Base-by-base conservation (phyloP, 2,329 filamentous ascomycete species). In the Chrysoporthe puriensis region DNA sequence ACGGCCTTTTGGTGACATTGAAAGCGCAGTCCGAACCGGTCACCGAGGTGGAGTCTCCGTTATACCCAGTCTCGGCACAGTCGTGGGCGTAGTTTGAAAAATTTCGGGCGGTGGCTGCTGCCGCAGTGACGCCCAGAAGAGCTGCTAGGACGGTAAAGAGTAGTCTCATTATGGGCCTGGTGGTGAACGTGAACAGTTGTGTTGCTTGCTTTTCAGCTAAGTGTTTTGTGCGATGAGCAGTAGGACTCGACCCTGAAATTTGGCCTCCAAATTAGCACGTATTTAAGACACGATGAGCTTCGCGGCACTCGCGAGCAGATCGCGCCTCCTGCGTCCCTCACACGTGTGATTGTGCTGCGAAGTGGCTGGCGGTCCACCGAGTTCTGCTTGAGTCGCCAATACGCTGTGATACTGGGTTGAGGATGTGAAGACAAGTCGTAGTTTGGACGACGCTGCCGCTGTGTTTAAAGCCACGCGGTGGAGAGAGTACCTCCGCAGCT, bases 61-160 rank as follows among this genome's bases (percentile, higher is more conserved):
- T 67, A 52, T 62, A 69, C 2, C 34, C 61, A n/a, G 34, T 61
- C 21, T 43, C 43, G 13, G n/a, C 21, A 43, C 67, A 69, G 46
- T 64, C 64, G 9, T 65, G 61, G 18, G 50, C 57, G 34, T 61
- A 69, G 36, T 59, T 59, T n/a, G 67, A 67, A 21, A 69, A 67
- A 1, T 40, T 21, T 32, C 52, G 64, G n/a, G 56, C 44, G 48
- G 42, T 32, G n/a, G 18, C 1, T 56, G 21, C 3, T 56, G 18
- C 18, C 21, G 56, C n/a, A 16, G 34, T 42, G 56, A 1, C 21
- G 61, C 36, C 34, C 16, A 62, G 52, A 8, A 62, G 2, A 7
- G 34, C 26, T 42, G 13, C 4, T 16, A 32, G 36, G 43, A 43
- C 11, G 40, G 36, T 11, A 13, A 4, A 6, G 8, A 44, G 36